A percentile compares a stretch with the other conserved stretches of the same genome.
Conservation (phyloP, 1,139 yeast species). For the Yamadazyma mexicana region DNA sequence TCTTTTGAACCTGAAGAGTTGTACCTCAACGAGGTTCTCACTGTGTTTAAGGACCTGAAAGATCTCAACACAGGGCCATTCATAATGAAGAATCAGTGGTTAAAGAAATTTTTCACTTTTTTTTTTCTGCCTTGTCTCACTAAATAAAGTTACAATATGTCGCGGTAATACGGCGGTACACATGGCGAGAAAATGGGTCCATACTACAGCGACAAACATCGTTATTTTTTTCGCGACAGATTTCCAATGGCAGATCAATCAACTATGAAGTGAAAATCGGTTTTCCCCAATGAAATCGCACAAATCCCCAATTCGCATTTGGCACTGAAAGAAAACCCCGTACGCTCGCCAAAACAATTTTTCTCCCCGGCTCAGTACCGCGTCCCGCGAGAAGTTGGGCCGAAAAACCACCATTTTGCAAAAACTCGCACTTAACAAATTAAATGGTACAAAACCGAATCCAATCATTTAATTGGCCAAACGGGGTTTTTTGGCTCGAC, state of each 20-base stretch:
- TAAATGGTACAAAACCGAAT: slow-evolving; percentile 12
- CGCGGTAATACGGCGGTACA: neutral
- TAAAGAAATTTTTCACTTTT: slow-evolving; percentile 4
- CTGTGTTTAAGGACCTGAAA: neutral
- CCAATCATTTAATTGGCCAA: slow-evolving; percentile 10
- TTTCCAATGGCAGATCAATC: too few species aligned
- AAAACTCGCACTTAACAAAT: slow-evolving; percentile 2
- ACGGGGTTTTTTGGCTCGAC: slow-evolving; percentile 15
- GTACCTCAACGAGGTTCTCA: slow-evolving; percentile 1
- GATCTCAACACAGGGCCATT: slow-evolving; percentile 1
- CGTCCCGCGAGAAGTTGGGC: neutral
- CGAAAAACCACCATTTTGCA: neutral
- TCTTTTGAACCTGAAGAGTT: slow-evolving; percentile 3
- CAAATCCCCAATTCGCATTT: neutral
- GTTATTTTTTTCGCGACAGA: too few species aligned
- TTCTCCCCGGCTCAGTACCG: neutral
- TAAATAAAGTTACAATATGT: neutral
- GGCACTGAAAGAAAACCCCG: too few species aligned
- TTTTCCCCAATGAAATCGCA: slow-evolving; percentile 1
- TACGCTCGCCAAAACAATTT: too few species aligned
- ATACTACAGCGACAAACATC: too few species aligned
- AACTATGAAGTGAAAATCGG: neutral
- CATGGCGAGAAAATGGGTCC: too few species aligned
- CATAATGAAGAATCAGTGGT: slow-evolving; percentile 1
- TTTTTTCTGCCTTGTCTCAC: slow-evolving; percentile 1